Evolutionary conservation across 768 basidiomycete species (phyloP), one percentile per base, ranked within the genome.

Genomic region (Psilocybe tampanensis): DNA sequence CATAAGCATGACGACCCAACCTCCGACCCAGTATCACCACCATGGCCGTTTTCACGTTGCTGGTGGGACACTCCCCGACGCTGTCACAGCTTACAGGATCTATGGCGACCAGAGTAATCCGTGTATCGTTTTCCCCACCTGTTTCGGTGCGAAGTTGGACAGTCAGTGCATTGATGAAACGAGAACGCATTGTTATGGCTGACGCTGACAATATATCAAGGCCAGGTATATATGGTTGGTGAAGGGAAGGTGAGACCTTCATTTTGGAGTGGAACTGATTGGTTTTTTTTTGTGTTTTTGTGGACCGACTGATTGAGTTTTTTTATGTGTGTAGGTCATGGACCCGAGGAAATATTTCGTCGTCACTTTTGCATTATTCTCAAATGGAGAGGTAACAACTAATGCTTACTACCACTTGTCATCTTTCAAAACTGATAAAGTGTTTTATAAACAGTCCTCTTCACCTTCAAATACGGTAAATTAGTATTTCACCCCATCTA

Each of bases 381-480:
- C 79, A 36, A 82, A 82, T 57, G 84, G 84, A 66, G 83, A 85
- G 76, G 84, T 82, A 53, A 32, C 74, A 54, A 41, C 11, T 34
- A 9, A 22, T 17, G 5, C 29, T 5, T 29, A 29, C 39, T 44
- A 4, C 21, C 8, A 19, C 29, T 17, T 39, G 5, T 39, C 43
- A 22, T 18, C 1, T 11, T n/a, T 47, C n/a, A 53, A 24, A 23
- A 34, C 49, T 62, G 15, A 59, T 26, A 29, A 29, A 4, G 44
- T 15, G 19, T 51, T 32, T 47, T 8, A 49, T 43, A 19, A 24
- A 7, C 17, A 85, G 83, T 85, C 84, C 0, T 85, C 84, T 18
- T 85, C 84, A 33, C 83, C 84, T 26, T 85, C 84, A 0, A 85
- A 84, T 65, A 85, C 84, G 57, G 83, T 84, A 56, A 66, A 60